phyloP scores from a whole-genome alignment of 1,284 basidiomycete species.

The Ustilago curta region DNA sequence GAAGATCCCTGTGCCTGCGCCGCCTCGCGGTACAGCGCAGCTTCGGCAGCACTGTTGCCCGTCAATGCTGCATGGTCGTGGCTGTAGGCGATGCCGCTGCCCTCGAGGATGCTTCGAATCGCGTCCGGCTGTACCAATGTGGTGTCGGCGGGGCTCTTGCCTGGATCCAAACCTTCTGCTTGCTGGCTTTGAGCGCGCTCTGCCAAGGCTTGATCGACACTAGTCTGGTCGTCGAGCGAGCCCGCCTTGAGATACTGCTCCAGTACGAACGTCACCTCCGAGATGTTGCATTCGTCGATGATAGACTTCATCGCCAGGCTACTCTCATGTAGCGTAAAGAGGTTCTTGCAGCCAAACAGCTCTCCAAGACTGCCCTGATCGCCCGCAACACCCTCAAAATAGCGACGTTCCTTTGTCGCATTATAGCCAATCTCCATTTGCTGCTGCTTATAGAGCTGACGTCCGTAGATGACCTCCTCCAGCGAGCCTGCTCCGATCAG shows the following conservation, averaged over 20 bases:
- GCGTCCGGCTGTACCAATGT: slow-evolving; percentile 13
- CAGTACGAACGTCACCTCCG: slow-evolving; percentile 40
- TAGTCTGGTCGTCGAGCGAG: slow-evolving; percentile 17
- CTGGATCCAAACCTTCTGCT: slow-evolving; percentile 1
- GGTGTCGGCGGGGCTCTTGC: neutral
- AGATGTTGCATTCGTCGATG: slow-evolving; percentile 56
- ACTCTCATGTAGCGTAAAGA: slow-evolving; percentile 81
- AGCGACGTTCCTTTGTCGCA: slow-evolving; percentile 71
- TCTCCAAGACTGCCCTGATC: slow-evolving; percentile 80
- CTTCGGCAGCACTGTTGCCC: slow-evolving; percentile 34
- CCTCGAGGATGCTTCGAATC: slow-evolving; percentile 32
- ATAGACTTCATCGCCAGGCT: slow-evolving; percentile 47
- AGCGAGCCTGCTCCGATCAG: slow-evolving; percentile 57
- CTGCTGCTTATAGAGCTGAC: slow-evolving; percentile 89
- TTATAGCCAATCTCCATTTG: slow-evolving; percentile 85
- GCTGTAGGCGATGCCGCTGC: slow-evolving; percentile 37
- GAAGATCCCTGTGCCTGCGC: slow-evolving; percentile 1
- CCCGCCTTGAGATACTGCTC: slow-evolving; percentile 28
- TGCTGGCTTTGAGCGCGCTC: slow-evolving; percentile 24
- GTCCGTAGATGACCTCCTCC: slow-evolving; percentile 76
- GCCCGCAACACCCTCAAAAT: slow-evolving; percentile 83
- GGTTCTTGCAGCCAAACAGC: slow-evolving; percentile 83
- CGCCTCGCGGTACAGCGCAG: slow-evolving; percentile 19
- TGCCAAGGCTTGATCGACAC: slow-evolving; percentile 19
- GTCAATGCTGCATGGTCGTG: slow-evolving; percentile 36